Percentiles rank a stretch among this genome's conserved stretches.
phyloP scores from a whole-genome alignment of 1,284 basidiomycete genomes.

The Xerocomus minutiporus region DNA sequence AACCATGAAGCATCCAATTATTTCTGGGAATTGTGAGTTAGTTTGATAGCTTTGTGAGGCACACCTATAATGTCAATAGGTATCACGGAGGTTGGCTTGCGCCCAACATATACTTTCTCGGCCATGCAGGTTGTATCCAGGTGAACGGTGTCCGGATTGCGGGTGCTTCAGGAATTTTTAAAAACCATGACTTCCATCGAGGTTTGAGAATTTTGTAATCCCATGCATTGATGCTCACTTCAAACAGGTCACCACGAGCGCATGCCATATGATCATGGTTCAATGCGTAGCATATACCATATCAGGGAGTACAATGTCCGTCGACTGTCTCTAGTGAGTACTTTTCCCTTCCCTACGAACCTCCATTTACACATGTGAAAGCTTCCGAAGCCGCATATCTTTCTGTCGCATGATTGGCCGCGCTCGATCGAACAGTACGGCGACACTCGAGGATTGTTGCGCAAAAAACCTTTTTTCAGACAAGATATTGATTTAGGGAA shows the following conservation, averaged over 20 bases:
- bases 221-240: conserved; percentile 4
- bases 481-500: conserved; percentile 68
- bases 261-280: conserved; percentile 63
- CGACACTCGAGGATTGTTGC: conserved; percentile 61
- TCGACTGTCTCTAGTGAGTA: conserved; percentile 72
- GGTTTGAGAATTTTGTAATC: conserved; percentile 44
- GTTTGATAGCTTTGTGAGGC: neutral
- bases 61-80: conserved; percentile 36
- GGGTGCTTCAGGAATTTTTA: conserved; percentile 93
- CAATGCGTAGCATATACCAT: conserved; percentile 88
- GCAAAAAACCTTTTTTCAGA: conserved; percentile 79
- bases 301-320: conserved; percentile 82
- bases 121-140: conserved; percentile 84
- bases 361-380: conserved; percentile 28
- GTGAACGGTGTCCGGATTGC: conserved; percentile 85
- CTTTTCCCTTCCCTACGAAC: neutral
- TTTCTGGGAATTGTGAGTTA: conserved; percentile 87
- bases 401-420: conserved; percentile 98
- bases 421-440: conserved; percentile 82
- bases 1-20: conserved; percentile 99
- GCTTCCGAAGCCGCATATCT: conserved; percentile 65
- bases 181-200: conserved; percentile 69
- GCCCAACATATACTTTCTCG: conserved; percentile 95
- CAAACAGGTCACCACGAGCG: conserved; percentile 64
- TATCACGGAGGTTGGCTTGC: conserved; percentile 97